Base-by-base conservation (phyloP, 2,329 filamentous ascomycete genomes). In the Phaeoacremonium minimum region DNA sequence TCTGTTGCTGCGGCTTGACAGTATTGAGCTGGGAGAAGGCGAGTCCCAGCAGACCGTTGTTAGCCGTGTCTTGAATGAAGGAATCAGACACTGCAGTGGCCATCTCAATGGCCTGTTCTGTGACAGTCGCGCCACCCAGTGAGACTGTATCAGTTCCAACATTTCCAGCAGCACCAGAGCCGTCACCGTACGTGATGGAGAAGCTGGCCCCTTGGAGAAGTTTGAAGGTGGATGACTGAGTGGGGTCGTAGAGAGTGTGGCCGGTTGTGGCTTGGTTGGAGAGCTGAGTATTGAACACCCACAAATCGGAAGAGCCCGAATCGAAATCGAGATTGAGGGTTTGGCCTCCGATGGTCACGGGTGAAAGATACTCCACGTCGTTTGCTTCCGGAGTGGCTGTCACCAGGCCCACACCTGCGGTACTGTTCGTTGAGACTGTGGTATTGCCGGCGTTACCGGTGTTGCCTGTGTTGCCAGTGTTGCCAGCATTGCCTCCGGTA, bases 291-390 rank as follows among this genome's bases (percentile, higher is more conserved):
- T 75, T 84, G 64, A 87, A 84, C 15, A 84, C 75, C 83, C 83
- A 88, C 64, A 86, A 69, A 57, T 87, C 84, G 11, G 83, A 75
- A 3, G 83, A 87, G 38, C 84, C 84, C n/a, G 81, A 83, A 58
- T 88, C 84, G 52, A 88, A 85, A 55, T 86, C 77, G 54, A 88
- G 62, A 51, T 80, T 77, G 39, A 88, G 50, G 5, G 69, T 73
- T 60, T 87, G 83, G 5, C 79, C 80, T 41, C 84, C 84, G 44
- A 88, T 74, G n/a, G 55, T 71, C 35, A 87, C 78, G 0, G 81
- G 80, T 1, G 80, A 75, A 11, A 90, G 70, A 50, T 86, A 90
- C 41, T 87, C 78, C 32, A 75, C 68, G 50, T 85, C 84, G 47
- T 80, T 77, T 30, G 72, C 61, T 44, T 81, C 76, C 11, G 82